Evolutionary conservation across 805 yeast genomes (phyloP), one percentile per base, ranked within the genome.

Genomic region (Yarrowia alimentaria): DNA sequence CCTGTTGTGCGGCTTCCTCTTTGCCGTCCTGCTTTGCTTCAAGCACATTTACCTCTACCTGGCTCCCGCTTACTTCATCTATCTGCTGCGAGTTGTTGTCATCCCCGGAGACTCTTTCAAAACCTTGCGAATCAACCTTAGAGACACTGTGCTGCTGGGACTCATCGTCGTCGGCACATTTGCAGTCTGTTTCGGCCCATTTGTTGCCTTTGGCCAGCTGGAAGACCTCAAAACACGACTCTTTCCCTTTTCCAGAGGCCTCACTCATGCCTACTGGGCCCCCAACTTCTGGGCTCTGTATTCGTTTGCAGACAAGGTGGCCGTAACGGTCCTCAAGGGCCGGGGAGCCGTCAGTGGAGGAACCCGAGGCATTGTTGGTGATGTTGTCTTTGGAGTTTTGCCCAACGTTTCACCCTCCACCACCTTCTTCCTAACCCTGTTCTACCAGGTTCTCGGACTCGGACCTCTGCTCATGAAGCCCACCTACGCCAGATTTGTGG

Each of bases 221-320:
- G 82, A 85, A 0, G 79, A 86, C 55, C 66, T 93, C 13, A 40
- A 87, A 7, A 62, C 69, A 5, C 73, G 99, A 37, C 68, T 93
- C 24, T 93, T 93, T 68, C 99, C 99, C 5, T 91, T 91, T 63
- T 83, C 94, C 43, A 74, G 98, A 63, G 98, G 98, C 1, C 73
- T 93, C 28, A 93, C 97, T 4, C 99, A 93, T 67, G 96, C 98
- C 0, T 93, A 93, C 68, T 93, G 99, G 98, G 98, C 99, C 1
- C 98, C 99, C 12, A 93, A 93, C 61, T 71, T 89, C 38, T 93
- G 99, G 99, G 96, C 99, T 0, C 59, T 91, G 8, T 93, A 93
- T 66, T 85, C 97, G 1, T 83, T 86, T 57, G 54, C 75, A 11
- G 99, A 93, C 66, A 74, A 95, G 53, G 61, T 82, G 0, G 32